phyloP scores from a whole-genome alignment of 2,329 filamentous ascomycete species.

The Fusarium nodosum region DNA sequence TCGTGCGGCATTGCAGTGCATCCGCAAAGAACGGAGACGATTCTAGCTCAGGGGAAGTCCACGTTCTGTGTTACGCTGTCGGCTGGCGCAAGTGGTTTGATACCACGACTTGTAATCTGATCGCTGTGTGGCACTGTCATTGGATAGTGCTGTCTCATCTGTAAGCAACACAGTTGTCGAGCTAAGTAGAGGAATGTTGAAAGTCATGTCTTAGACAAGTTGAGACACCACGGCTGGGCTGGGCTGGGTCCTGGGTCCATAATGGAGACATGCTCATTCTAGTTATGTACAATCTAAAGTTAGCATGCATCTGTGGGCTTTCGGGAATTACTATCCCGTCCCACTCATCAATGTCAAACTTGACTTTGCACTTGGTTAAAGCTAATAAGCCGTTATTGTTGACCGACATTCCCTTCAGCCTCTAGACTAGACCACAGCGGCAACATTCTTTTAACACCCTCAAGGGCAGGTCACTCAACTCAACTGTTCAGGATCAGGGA shows the following conservation, averaged over 20 bases:
- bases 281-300: constrained; percentile 9
- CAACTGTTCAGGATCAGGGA: constrained; percentile 26
- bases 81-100: constrained; percentile 8
- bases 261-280: constrained; percentile 21
- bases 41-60: constrained; percentile 44
- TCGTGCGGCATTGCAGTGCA: constrained; percentile 19
- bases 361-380: neutral
- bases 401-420: constrained; percentile 33
- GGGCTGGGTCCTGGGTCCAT: constrained; percentile 5
- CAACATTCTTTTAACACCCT: constrained; percentile 6
- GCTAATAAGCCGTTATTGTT: constrained; percentile 1
- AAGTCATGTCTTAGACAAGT: constrained; percentile 13
- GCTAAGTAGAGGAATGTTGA: constrained; percentile 13
- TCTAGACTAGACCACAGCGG: neutral
- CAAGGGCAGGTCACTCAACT: constrained; percentile 2
- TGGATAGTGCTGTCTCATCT: constrained; percentile 12
- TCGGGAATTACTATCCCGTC: constrained; percentile 26
- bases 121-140: constrained; percentile 12
- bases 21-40: constrained; percentile 3
- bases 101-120: constrained; percentile 28
- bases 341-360: constrained; percentile 33
- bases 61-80: constrained; percentile 37
- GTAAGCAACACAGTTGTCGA: constrained; percentile 10
- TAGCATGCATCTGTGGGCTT: constrained; percentile 19
- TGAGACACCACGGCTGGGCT: constrained; percentile 1